Evolutionary conservation across 2,329 filamentous ascomycete species (phyloP), one percentile per base, ranked within the genome.

Genomic region (Colletotrichum siamense): DNA sequence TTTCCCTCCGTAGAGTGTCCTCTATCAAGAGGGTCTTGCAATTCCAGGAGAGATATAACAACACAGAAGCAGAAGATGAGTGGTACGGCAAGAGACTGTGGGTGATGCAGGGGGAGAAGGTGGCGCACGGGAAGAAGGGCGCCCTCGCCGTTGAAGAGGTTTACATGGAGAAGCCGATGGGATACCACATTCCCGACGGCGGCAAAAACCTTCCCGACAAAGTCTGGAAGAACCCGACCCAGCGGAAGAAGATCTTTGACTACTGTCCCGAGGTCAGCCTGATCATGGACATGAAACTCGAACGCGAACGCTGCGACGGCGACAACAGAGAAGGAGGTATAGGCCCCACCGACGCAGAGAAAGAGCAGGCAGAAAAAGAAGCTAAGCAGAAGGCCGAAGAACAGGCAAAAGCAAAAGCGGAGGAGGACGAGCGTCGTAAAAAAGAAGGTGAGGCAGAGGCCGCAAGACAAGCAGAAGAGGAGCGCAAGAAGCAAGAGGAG

Each of bases 221-320:
- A 4, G 86, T 91, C 18, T 91, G 90, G 90, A 85, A 85, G 73
- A 82, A 88, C 66, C 82, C 81, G 3, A 79, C 78, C 3, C 83
- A 86, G 76, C 84, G 90, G 39, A 85, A 87, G 78, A 81, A 85
- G 69, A 89, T 91, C 28, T 88, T 90, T 77, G 83, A 88, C 22
- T 92, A 91, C 81, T 92, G 90, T 77, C 90, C 90, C 3, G 90
- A 92, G 81, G 81, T 92, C 24, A 87, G 85, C 77, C 84, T 91
- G 80, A 88, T 91, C 74, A 86, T 91, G 85, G 86, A 89, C 57
- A 91, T 92, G 90, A 90, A 90, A 81, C 82, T 90, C 13, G 87
- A 89, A 82, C 81, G 85, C 59, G 86, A 89, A 81, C 82, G 87
- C 22, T 90, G 89, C 79, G 77, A 80, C 0, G 83, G 81, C 10